Evolutionary conservation across 2,329 filamentous ascomycete species (phyloP), one percentile per base, ranked within the genome.

Genomic region (Pseudogymnoascus pannorum): DNA sequence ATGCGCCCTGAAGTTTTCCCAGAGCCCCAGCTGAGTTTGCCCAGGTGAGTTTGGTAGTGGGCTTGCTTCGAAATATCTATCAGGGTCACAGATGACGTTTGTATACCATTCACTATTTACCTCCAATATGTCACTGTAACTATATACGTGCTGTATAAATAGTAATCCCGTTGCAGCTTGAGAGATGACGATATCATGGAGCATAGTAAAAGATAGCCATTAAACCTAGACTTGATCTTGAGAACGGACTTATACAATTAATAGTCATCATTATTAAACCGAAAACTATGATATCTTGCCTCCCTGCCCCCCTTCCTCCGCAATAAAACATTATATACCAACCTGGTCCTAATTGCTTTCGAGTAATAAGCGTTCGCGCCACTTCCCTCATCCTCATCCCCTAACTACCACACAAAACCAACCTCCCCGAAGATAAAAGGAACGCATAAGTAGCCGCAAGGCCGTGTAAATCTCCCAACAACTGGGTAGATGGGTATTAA

Each of bases 241-340:
- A 51, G n/a, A 31, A 31, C 9, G 4, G 9, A 29, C 18, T 18
- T 18, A 51, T 51, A 51, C 24, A 51, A 6, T 14, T 5, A 51
- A 12, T 18, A 51, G 24, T n/a, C 5, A 51, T 31, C 16, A 29
- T 48, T 31, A 51, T 16, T 51, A 18, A 51, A 18, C 16, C 44
- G 29, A 31, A 51, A 51, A 11, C 1, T 51, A 51, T 16, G 1
- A 26, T 51, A 51, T 29, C 14, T 29, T 29, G 22, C 22, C 7
- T 14, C 14, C 6, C 11, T 22, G 22, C 42, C 22, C 7, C 22
- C 14, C 6, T 16, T 22, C 42, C 42, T 2, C 22, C 7, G 22
- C 14, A 51, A 51, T 51, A 51, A 51, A 51, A 51, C 44, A 51
- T 51, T 51, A 29, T 29, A 51, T 51, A 16, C 24, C 44, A 31